Evolutionary conservation across 192 early-diverging fungal genomes (phyloP).

Genomic region (Cladochytrium replicatum): DNA sequence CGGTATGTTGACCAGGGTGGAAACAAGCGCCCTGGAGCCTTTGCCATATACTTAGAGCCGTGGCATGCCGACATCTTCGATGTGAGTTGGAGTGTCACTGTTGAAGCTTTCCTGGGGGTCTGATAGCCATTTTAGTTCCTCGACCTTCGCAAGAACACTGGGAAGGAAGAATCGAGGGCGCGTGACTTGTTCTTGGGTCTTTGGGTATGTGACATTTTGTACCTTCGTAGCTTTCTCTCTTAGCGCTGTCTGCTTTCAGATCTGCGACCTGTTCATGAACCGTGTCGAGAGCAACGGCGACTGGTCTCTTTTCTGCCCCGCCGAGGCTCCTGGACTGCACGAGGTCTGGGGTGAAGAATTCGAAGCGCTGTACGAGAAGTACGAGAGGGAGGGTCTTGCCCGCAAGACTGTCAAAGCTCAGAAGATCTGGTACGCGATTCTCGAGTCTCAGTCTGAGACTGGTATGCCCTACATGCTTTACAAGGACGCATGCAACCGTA

Average conservation of each 20-base stretch:
- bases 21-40: conserved; percentile 95
- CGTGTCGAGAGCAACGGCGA: conserved; percentile 88
- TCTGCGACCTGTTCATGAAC: conserved; percentile 95
- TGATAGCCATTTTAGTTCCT: too few species aligned
- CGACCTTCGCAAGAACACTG: conserved; percentile 94
- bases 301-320: conserved; percentile 92
- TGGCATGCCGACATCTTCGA: conserved; percentile 97
- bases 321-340: conserved; percentile 81
- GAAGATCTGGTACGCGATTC: conserved; percentile 93
- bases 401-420: conserved; percentile 92
- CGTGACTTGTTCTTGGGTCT: conserved; percentile 96
- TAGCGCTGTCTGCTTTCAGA: conserved; percentile 26
- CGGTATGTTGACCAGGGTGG: conserved; percentile 98
- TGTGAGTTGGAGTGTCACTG: conserved; percentile 5
- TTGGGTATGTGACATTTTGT: conserved; percentile 43
- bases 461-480: conserved; percentile 98
- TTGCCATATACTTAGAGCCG: conserved; percentile 97
- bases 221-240: neutral
- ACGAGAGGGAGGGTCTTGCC: conserved; percentile 76
- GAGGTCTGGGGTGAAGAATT: conserved; percentile 94
- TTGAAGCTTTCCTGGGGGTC: too few species aligned
- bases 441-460: conserved; percentile 95
- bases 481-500: conserved; percentile 98
- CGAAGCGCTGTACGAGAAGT: conserved; percentile 68
- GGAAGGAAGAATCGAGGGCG: conserved; percentile 94